These are phyloP conservation scores for Agaricus sinodeliciosus DNA, from an alignment of 768 basidiomycete genomes.

Conservation along the genomic window DNA sequence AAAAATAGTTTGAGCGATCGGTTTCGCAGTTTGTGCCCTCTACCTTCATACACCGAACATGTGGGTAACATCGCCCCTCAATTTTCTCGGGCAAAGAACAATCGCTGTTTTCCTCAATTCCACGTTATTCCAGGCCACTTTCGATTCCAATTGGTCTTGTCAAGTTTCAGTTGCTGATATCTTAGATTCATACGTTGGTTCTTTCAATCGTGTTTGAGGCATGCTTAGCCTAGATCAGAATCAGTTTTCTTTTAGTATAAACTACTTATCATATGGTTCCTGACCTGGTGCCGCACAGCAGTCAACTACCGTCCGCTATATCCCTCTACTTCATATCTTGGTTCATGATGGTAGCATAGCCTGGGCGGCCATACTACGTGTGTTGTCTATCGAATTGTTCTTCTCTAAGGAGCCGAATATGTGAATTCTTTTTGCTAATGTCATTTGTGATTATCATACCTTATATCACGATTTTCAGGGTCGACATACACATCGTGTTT, in stretches of 20 bases:
- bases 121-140: background rate
- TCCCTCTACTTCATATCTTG: background rate
- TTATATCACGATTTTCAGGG: background rate
- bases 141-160: background rate
- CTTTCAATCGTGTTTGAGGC: background rate
- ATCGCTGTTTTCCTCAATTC: background rate
- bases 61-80: background rate
- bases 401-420: background rate
- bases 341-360: background rate
- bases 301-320: background rate
- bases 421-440: background rate
- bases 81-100: background rate
- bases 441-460: background rate
- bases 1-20: background rate
- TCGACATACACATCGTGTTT: background rate
- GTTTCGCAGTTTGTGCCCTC: background rate
- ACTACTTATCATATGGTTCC: background rate
- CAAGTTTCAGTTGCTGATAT: background rate
- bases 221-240: background rate
- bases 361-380: background rate
- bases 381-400: background rate
- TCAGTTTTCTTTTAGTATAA: background rate
- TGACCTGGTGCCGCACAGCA: background rate
- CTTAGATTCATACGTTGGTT: background rate
- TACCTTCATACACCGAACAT: background rate